phyloP scores from a whole-genome alignment of 495 filamentous ascomycete species.

The Daldinia caldariorum region DNA sequence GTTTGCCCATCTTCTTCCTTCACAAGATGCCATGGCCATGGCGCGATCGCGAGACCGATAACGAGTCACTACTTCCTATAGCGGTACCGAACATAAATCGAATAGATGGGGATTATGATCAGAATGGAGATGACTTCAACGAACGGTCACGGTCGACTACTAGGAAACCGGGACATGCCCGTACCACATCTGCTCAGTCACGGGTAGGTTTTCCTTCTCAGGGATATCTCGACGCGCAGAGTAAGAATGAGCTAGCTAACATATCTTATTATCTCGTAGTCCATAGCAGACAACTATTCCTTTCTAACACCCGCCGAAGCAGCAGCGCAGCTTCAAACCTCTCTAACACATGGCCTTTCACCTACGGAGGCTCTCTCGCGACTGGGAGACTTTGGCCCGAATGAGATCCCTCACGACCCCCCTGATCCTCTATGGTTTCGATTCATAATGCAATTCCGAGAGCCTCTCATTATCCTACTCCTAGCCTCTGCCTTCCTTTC shows the following conservation, averaged over 20 bases:
- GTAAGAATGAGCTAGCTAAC: constrained; percentile 19
- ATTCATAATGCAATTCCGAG: constrained; percentile 95
- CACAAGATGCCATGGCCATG: constrained; percentile 52
- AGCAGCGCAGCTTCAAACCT: constrained; percentile 81
- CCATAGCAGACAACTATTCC: constrained; percentile 62
- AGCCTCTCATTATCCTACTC: constrained; percentile 88
- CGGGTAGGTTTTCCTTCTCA: constrained; percentile 49
- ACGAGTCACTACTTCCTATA: constrained; percentile 52
- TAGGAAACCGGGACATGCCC: constrained; percentile 45
- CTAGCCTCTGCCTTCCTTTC: constrained; percentile 90
- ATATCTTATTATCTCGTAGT: constrained; percentile 40
- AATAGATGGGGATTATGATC: constrained; percentile 42
- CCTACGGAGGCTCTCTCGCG: constrained; percentile 82
- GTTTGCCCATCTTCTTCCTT: constrained; percentile 32
- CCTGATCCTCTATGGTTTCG: constrained; percentile 94
- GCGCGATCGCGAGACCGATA: constrained; percentile 50
- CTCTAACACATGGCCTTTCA: constrained; percentile 79
- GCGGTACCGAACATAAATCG: constrained; percentile 48
- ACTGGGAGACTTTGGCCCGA: constrained; percentile 82
- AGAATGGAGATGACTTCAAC: constrained; percentile 34
- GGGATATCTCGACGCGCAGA: background rate
- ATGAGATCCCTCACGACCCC: constrained; percentile 93
- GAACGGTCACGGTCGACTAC: constrained; percentile 50
- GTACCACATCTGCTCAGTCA: constrained; percentile 59
- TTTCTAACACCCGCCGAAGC: constrained; percentile 77